Evolutionary conservation across 2,329 filamentous ascomycete genomes (phyloP).

Genomic region (Seiridium unicorne): DNA sequence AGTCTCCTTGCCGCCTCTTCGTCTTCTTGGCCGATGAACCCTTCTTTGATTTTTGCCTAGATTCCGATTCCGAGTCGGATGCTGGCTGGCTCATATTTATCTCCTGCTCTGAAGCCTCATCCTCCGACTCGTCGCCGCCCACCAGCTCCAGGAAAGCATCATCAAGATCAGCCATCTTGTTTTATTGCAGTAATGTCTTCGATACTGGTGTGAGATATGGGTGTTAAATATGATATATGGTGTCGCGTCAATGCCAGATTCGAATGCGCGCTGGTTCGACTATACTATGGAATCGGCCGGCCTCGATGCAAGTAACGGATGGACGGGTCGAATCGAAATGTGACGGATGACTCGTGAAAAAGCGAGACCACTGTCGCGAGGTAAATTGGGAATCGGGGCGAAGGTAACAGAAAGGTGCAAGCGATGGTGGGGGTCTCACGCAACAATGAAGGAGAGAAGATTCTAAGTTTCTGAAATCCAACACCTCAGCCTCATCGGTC

Average conservation of each 20-base stretch:
- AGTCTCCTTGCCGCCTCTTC: constrained; percentile 52
- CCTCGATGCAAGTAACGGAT: too few species aligned
- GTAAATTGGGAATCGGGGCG: too few species aligned
- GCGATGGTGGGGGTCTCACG: too few species aligned
- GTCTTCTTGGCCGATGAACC: constrained; percentile 42
- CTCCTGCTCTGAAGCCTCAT: constrained; percentile 52
- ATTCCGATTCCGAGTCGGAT: constrained; percentile 49
- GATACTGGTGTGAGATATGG: neutral
- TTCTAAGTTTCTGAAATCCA: too few species aligned
- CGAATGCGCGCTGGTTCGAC: neutral
- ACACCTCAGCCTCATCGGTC: constrained; percentile 2
- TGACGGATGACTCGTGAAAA: too few species aligned
- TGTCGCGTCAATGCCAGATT: neutral
- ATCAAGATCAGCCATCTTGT: constrained; percentile 81
- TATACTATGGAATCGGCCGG: too few species aligned
- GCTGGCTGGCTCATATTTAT: constrained; percentile 53
- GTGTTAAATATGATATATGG: neutral
- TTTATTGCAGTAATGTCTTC: neutral
- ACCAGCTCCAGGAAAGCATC: constrained; percentile 92
- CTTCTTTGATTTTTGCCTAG: constrained; percentile 32
- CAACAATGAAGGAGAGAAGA: too few species aligned
- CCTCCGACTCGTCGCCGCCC: constrained; percentile 68
- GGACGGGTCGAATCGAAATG: too few species aligned
- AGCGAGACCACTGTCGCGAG: too few species aligned
- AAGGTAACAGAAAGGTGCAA: too few species aligned